These are phyloP conservation scores for Sporothrix luriei DNA, from an alignment of 2,329 filamentous ascomycete genomes.

Conservation along the genomic window DNA sequence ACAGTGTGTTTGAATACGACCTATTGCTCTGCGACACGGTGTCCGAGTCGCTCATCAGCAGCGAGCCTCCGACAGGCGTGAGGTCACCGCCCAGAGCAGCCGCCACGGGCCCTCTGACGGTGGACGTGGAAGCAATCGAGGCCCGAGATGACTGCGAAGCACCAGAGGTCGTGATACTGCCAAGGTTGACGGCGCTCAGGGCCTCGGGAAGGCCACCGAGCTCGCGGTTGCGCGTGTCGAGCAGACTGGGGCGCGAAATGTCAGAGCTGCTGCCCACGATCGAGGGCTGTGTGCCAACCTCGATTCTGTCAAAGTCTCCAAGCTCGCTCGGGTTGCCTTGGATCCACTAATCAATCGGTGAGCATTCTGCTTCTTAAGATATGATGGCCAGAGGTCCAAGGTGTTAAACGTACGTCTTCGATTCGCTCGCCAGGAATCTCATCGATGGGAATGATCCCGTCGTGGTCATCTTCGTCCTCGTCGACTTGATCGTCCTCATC, in stretches of 20 bases:
- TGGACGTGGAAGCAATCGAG: slow-evolving; percentile 19
- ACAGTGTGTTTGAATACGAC: not conserved
- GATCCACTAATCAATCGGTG: slow-evolving; percentile 34
- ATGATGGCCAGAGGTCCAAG: no score
- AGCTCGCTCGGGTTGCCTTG: slow-evolving; percentile 35
- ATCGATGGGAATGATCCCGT: not conserved
- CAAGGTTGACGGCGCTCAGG: slow-evolving; percentile 32
- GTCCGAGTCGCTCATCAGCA: not conserved
- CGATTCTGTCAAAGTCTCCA: slow-evolving; percentile 30
- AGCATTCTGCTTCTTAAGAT: not conserved
- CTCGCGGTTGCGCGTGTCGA: slow-evolving; percentile 29
- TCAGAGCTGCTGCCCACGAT: slow-evolving; percentile 25
- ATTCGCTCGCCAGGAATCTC: slow-evolving; percentile 22
- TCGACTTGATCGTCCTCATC: slow-evolving; percentile 24
- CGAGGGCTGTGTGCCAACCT: slow-evolving; percentile 26
- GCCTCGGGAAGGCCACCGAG: slow-evolving; percentile 31
- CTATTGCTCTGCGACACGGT: slow-evolving; percentile 15
- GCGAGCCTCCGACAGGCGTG: not conserved
- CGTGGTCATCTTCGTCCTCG: not conserved
- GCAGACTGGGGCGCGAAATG: slow-evolving; percentile 25
- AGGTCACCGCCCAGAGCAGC: not conserved
- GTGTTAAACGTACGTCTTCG: slow-evolving; percentile 26
- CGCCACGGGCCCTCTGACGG: not conserved
- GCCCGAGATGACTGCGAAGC: not conserved
- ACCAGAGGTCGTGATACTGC: slow-evolving; percentile 7